These are phyloP conservation scores for Fragaria vesca DNA, from an alignment of 306 rosid genomes.

Conservation along the genomic window DNA sequence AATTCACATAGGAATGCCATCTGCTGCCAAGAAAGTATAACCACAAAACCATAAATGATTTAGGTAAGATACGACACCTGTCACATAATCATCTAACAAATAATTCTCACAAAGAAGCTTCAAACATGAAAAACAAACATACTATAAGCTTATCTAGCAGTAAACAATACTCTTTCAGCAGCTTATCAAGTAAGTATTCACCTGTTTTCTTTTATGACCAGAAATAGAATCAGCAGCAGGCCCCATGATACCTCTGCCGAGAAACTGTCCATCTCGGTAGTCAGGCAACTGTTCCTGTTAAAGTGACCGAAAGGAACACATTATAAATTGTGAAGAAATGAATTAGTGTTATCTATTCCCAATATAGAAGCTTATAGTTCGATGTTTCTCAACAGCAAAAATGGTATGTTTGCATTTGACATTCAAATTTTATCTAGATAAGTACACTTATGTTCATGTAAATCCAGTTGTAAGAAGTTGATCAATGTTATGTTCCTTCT, in stretches of 20 bases:
- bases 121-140: slow-evolving; percentile 6
- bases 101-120: slow-evolving; percentile 11
- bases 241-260: slow-evolving; percentile 50
- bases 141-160: neutral
- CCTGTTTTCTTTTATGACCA: slow-evolving; percentile 74
- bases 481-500: neutral
- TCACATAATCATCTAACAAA: slow-evolving; percentile 7
- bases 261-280: slow-evolving; percentile 63
- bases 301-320: slow-evolving; percentile 27
- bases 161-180: slow-evolving; percentile 15
- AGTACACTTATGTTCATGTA: neutral
- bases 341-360: neutral
- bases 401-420: neutral
- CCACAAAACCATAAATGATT: slow-evolving; percentile 7
- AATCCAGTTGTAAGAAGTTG: neutral
- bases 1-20: slow-evolving; percentile 1
- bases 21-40: neutral
- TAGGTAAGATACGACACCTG: neutral
- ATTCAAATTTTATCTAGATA: neutral
- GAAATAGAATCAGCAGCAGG: slow-evolving; percentile 53
- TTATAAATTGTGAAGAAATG: slow-evolving; percentile 21
- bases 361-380: neutral
- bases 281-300: slow-evolving; percentile 70
- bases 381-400: neutral
- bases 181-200: slow-evolving; percentile 25